phyloP scores from a whole-genome alignment of 1,139 yeast species.

The Kazachstania sp. region DNA sequence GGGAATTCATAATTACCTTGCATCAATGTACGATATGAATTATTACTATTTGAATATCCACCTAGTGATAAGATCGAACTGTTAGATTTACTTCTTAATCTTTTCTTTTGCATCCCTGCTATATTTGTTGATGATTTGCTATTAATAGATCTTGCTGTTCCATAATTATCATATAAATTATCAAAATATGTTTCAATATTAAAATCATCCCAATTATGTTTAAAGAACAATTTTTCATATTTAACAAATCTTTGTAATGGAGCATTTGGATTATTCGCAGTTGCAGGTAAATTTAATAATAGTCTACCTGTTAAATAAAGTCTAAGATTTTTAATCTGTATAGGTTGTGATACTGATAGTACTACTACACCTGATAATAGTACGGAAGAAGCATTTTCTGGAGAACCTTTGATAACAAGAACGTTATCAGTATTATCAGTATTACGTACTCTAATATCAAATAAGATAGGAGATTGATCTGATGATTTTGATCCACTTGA shows the following conservation, averaged over 20 bases:
- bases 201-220: conserved; percentile 24
- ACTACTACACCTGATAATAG: conserved; percentile 71
- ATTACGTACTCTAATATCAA: conserved; percentile 37
- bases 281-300: conserved; percentile 46
- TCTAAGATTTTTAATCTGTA: conserved; percentile 54
- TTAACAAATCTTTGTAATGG: conserved; percentile 43
- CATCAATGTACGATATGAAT: conserved; percentile 34
- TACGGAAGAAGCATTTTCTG: conserved; percentile 71
- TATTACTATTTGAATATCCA: conserved; percentile 5
- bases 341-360: conserved; percentile 66
- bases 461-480: conserved; percentile 21
- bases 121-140: conserved; percentile 20
- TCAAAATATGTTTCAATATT: conserved; percentile 25
- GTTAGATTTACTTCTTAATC: conserved; percentile 26
- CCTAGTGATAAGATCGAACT: conserved; percentile 29
- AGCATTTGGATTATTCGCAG: conserved; percentile 40
- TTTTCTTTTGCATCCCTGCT: conserved; percentile 13
- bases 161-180: conserved; percentile 23
- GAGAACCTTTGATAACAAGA: conserved; percentile 67
- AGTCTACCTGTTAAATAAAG: conserved; percentile 60
- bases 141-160: conserved; percentile 8
- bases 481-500: conserved; percentile 12
- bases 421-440: conserved; percentile 61
- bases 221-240: conserved; percentile 60
- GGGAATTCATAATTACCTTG: conserved; percentile 90